A percentile compares a stretch with the other conserved stretches of the same genome.
These are phyloP conservation scores for Vaucheria bursata DNA, from an alignment of 352 stramenopile species.

Conservation along the genomic window DNA sequence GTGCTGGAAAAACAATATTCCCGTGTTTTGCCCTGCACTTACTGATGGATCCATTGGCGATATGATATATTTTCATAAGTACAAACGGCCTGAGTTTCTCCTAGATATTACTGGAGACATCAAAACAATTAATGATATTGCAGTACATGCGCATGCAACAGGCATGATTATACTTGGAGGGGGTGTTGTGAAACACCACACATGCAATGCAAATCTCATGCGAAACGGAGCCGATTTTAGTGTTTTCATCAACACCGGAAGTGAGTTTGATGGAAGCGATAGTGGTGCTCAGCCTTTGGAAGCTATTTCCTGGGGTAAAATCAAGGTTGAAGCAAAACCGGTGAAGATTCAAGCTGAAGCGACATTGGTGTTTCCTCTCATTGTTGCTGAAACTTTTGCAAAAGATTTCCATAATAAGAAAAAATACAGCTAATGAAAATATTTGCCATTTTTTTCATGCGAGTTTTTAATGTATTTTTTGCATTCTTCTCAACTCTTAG, in stretches of 20 bases:
- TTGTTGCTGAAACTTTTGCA: slow-evolving; percentile 97
- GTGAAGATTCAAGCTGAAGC: slow-evolving; percentile 93
- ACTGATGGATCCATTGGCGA: slow-evolving; percentile 98
- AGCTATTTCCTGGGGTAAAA: slow-evolving; percentile 98
- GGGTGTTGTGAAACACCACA: slow-evolving; percentile 97
- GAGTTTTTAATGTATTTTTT: too few relatives aligned
- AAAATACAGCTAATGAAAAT: slow-evolving; percentile 3
- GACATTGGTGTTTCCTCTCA: slow-evolving; percentile 95
- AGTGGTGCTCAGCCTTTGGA: slow-evolving; percentile 93
- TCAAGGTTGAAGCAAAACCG: slow-evolving; percentile 80
- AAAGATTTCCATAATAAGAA: slow-evolving; percentile 66
- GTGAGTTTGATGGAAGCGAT: slow-evolving; percentile 97
- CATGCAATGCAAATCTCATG: slow-evolving; percentile 99
- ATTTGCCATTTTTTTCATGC: too few relatives aligned
- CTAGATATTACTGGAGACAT: slow-evolving; percentile 78
- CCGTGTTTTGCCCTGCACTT: slow-evolving; percentile 96
- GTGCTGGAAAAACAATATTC: slow-evolving; percentile 88
- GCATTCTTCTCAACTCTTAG: neutral
- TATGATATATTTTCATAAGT: slow-evolving; percentile 99
- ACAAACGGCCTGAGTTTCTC: slow-evolving; percentile 91
- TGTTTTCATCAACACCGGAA: slow-evolving; percentile 97
- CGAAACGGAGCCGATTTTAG: slow-evolving; percentile 96
- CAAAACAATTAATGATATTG: slow-evolving; percentile 86
- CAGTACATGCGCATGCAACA: slow-evolving; percentile 82
- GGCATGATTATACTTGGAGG: slow-evolving; percentile 96